Base-by-base conservation (phyloP, 192 early-diverging fungal species). In the Phycomyces blakesleeanus region DNA sequence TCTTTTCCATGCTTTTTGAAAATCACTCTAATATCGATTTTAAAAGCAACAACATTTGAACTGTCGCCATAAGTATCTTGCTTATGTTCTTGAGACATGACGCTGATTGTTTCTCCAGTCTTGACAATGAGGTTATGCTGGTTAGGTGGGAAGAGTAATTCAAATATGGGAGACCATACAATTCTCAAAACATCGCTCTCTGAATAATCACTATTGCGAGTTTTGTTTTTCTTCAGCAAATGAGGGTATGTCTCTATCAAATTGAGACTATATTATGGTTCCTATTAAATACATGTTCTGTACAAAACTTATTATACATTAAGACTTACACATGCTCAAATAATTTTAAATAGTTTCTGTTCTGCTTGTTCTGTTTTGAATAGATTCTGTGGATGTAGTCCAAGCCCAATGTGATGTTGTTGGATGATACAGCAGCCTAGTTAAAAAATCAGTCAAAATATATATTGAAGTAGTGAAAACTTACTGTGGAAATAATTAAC, bases 1-100 rank as follows among this genome's bases (percentile, higher is more conserved):
- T 59, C 40, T 47, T 59, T 47, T 59, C 41, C 57, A 26, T 44
- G 41, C 2, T 47, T 27, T 59, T 59, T 59, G 41, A 59, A 59
- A 47, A 59, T 59, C 57, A 59, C 25, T 59, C 56, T 58, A 58
- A 58, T 58, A 58, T 58, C 57, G 57, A 59, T 59, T 44, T 59
- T 59, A 47, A 59, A 59, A 27, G 41, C 57, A 59, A 59, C n/a
- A 47, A 47, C 15, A 47, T 59, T 59, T 59, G 57, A 29, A 44
- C 38, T 59, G 24, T 59, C 12, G 26, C 57, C n/a, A 47, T 20
- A 59, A n/a, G 41, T 59, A 34, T 59, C 25, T 44, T 59, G 57
- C 24, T 59, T 59, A 47, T 59, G 41, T 47, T 59, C 41, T 59
- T 59, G 57, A 29, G 40, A 58, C 57, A 58, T 58, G 41, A 58